These are phyloP conservation scores for Zostera marina DNA, from an alignment of 116 monocot genomes.

Conservation along the genomic window DNA sequence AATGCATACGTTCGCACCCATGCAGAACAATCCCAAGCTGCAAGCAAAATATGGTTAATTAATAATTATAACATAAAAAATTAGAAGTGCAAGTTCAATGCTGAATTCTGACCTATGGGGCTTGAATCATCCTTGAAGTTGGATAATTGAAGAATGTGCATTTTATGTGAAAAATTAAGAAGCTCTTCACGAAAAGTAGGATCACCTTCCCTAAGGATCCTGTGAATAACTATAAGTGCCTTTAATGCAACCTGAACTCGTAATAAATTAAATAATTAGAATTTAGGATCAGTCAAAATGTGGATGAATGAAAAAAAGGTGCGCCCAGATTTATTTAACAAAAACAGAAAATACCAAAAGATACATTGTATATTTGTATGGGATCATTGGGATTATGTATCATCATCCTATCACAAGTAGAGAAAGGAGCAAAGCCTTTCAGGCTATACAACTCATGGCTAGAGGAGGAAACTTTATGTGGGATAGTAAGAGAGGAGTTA, in stretches of 20 bases:
- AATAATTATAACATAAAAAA: background rate
- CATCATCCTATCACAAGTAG: no score
- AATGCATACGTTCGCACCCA: slow-evolving; percentile 91
- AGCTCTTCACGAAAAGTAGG: slow-evolving; percentile 95
- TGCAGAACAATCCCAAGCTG: slow-evolving; percentile 97
- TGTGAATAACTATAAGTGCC: slow-evolving; percentile 87
- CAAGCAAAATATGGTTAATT: slow-evolving; percentile 4
- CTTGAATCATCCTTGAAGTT: slow-evolving; percentile 99
- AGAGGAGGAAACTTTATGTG: no score
- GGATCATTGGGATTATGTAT: no score
- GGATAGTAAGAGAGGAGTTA: no score
- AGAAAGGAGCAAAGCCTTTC: no score
- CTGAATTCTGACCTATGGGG: slow-evolving; percentile 48
- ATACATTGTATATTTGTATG: no score
- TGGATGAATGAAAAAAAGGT: no score
- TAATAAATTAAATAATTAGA: background rate
- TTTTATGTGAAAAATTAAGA: slow-evolving; percentile 59
- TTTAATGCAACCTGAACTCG: slow-evolving; percentile 72
- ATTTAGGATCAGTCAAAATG: no score
- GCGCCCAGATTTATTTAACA: no score
- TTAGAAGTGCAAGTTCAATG: background rate
- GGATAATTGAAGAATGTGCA: slow-evolving; percentile 67
- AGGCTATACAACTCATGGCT: no score
- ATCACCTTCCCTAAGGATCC: slow-evolving; percentile 85
- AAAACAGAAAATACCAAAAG: no score